Percentiles rank a stretch among this genome's conserved stretches.
phyloP scores from a whole-genome alignment of 176 grass and related monocot genomes.

The Oryza australiensis region DNA sequence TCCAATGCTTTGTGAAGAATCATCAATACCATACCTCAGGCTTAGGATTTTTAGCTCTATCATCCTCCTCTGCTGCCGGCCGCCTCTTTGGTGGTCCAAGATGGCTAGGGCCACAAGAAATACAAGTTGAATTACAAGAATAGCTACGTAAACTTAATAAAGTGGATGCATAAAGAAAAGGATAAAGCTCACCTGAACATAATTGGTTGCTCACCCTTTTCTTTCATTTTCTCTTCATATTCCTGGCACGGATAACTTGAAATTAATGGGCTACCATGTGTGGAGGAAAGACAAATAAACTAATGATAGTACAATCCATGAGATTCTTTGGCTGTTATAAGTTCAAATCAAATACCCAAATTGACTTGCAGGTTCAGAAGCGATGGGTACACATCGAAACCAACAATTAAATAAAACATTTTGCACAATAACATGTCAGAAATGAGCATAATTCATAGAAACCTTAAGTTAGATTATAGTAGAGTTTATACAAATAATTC shows the following conservation, averaged over 20 bases:
- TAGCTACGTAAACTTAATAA: conserved; percentile 27
- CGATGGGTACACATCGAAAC: not conserved
- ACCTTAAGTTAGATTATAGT: not conserved
- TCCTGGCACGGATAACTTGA: conserved; percentile 57
- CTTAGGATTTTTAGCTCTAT: conserved; percentile 64
- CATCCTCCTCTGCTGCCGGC: conserved; percentile 78
- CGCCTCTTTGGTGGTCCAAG: conserved; percentile 78
- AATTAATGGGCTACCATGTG: conserved; percentile 16
- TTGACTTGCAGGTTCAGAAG: not conserved
- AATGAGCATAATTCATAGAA: conserved; percentile 3
- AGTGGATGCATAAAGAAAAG: conserved; percentile 34
- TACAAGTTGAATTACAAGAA: conserved; percentile 21
- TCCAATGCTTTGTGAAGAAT: not conserved
- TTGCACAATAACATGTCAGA: not conserved
- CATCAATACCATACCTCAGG: conserved; percentile 66
- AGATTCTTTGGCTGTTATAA: conserved; percentile 21
- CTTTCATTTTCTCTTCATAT: conserved; percentile 96
- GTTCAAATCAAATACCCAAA: conserved; percentile 30
- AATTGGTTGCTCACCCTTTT: conserved; percentile 91
- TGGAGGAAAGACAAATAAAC: conserved; percentile 4
- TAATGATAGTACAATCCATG: not conserved
- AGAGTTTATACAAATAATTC: conserved; percentile 20
- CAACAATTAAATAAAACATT: not conserved
- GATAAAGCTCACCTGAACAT: conserved; percentile 85
- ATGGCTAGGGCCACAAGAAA: conserved; percentile 58